Evolutionary conservation across 202 grass and related monocot genomes (phyloP).

Genomic region (Saccharum hybrid): DNA sequence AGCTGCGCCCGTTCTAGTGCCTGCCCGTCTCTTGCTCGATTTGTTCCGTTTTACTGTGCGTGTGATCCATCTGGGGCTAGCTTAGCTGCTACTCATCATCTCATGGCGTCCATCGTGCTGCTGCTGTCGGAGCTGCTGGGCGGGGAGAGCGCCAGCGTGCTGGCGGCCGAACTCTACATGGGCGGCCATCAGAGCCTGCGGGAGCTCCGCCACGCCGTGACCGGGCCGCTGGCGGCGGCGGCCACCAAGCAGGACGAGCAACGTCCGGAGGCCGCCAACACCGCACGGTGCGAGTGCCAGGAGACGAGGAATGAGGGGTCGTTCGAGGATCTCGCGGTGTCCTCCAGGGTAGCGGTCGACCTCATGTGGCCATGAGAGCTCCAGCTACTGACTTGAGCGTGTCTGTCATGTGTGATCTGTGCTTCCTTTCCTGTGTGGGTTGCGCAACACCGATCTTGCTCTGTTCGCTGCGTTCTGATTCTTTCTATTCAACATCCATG

Average conservation of each 20-base stretch:
- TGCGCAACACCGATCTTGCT: too few relatives aligned
- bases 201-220: slow-evolving; percentile 17
- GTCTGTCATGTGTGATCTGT: too few relatives aligned
- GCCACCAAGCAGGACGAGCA: not conserved
- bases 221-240: not conserved
- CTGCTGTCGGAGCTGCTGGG: slow-evolving; percentile 56
- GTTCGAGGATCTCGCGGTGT: slow-evolving; percentile 45
- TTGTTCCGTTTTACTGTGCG: too few relatives aligned
- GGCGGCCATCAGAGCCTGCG: not conserved
- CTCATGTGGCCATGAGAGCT: slow-evolving; percentile 52
- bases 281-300: not conserved
- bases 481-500: too few relatives aligned
- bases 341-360: slow-evolving; percentile 39
- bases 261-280: not conserved
- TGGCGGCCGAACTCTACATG: slow-evolving; percentile 48
- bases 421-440: too few relatives aligned
- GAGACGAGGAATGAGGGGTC: not conserved
- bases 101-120: slow-evolving; percentile 52
- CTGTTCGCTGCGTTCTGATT: too few relatives aligned
- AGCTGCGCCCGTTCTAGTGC: too few relatives aligned
- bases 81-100: too few relatives aligned
- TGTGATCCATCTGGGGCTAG: too few relatives aligned
- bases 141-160: slow-evolving; percentile 42
- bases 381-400: too few relatives aligned
- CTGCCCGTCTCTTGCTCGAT: too few relatives aligned